Percentiles rank a stretch among this genome's conserved stretches.
phyloP scores from a whole-genome alignment of 2,329 filamentous ascomycete species.

The Cytospora schulzeri region DNA sequence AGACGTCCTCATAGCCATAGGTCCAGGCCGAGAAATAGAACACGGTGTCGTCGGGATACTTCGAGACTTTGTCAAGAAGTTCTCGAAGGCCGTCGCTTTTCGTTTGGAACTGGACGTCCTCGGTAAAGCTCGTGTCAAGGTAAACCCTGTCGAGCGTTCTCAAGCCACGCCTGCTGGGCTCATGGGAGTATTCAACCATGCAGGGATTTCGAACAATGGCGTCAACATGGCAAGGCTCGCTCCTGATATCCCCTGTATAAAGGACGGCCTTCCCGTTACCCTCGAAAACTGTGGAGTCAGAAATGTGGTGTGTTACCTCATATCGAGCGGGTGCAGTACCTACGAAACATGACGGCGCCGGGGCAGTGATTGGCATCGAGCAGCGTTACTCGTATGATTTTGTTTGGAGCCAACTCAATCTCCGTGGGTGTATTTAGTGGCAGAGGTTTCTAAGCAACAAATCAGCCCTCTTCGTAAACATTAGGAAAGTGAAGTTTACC shows the following conservation, averaged over 20 bases:
- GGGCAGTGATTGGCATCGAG: slow-evolving; percentile 92
- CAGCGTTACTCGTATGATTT: slow-evolving; percentile 76
- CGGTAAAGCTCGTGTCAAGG: slow-evolving; percentile 79
- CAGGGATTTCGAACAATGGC: slow-evolving; percentile 70
- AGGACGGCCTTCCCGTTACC: slow-evolving; percentile 70
- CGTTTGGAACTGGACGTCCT: slow-evolving; percentile 51
- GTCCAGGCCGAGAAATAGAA: slow-evolving; percentile 92
- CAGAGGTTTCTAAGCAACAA: slow-evolving; percentile 64
- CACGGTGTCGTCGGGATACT: slow-evolving; percentile 71
- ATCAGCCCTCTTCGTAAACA: slow-evolving; percentile 4
- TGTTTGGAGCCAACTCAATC: slow-evolving; percentile 72
- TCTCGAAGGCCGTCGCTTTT: slow-evolving; percentile 78
- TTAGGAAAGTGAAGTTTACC: slow-evolving; percentile 39
- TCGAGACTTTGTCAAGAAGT: slow-evolving; percentile 66
- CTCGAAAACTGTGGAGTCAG: slow-evolving; percentile 65
- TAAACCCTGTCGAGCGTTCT: slow-evolving; percentile 80
- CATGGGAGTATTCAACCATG: slow-evolving; percentile 69
- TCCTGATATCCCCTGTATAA: slow-evolving; percentile 87
- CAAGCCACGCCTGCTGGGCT: slow-evolving; percentile 47
- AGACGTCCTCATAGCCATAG: slow-evolving; percentile 83
- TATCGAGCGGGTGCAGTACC: slow-evolving; percentile 30
- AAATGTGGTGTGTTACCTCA: background rate
- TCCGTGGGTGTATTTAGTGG: slow-evolving; percentile 78
- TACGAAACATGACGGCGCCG: slow-evolving; percentile 85
- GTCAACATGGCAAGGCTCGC: slow-evolving; percentile 85